Percentiles rank a stretch among this genome's conserved stretches.
These are phyloP conservation scores for Coniochaeta hoffmannii DNA, from an alignment of 2,329 filamentous ascomycete species.

Conservation along the genomic window DNA sequence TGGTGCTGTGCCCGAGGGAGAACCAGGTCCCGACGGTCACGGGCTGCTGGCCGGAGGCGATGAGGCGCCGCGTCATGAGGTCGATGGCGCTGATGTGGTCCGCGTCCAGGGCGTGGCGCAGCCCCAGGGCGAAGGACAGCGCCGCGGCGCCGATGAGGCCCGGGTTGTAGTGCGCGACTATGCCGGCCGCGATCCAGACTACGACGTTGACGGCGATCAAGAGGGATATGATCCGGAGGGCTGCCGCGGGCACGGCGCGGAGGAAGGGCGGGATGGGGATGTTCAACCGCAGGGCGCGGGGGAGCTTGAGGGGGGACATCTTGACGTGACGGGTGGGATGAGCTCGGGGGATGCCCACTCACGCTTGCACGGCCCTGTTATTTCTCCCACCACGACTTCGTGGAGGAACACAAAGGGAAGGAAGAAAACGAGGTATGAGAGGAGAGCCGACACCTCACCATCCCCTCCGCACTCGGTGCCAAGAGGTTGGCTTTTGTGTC, in stretches of 20 bases:
- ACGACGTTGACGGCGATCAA: slow-evolving; percentile 44
- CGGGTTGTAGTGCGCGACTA: slow-evolving; percentile 46
- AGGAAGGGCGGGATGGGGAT: slow-evolving; percentile 12
- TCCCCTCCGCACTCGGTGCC: not conserved
- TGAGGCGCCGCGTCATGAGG: slow-evolving; percentile 82
- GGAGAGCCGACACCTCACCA: not conserved
- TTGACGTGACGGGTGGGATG: not conserved
- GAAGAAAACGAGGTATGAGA: not conserved
- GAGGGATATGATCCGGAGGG: slow-evolving; percentile 40
- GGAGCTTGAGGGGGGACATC: slow-evolving; percentile 11
- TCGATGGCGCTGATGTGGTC: slow-evolving; percentile 86
- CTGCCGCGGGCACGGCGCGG: slow-evolving; percentile 20
- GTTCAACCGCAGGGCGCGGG: slow-evolving; percentile 6
- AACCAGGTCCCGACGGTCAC: slow-evolving; percentile 95
- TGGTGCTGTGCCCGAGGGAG: slow-evolving; percentile 86
- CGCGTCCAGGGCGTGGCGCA: slow-evolving; percentile 95
- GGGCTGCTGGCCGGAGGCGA: slow-evolving; percentile 77
- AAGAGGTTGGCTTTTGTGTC: not conserved
- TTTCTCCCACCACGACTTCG: not conserved
- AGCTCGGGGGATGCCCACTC: not conserved
- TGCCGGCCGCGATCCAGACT: slow-evolving; percentile 46
- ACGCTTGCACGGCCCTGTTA: not conserved
- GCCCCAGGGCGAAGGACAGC: slow-evolving; percentile 78
- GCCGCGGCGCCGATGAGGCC: slow-evolving; percentile 71
- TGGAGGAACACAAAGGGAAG: not conserved